phyloP scores from a whole-genome alignment of 176 grass and related monocot species.

The Hsuehochloa calcarea region DNA sequence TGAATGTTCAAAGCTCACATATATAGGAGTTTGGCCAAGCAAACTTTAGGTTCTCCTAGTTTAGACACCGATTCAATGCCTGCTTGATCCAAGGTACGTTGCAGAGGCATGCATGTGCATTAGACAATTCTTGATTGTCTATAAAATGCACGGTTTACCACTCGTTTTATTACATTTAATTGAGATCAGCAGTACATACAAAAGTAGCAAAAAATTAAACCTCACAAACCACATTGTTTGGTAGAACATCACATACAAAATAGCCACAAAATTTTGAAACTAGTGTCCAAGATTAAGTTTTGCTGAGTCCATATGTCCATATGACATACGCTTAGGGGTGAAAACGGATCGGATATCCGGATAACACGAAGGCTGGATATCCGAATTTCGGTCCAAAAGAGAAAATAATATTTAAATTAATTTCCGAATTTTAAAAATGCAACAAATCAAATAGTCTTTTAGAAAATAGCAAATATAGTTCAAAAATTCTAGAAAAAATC shows the following conservation, averaged over 20 bases:
- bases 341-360: too few relatives aligned
- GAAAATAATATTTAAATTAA: too few relatives aligned
- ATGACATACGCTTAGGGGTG: too few relatives aligned
- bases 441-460: too few relatives aligned
- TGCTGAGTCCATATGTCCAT: background rate
- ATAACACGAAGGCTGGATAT: too few relatives aligned
- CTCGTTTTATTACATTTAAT: constrained; percentile 7
- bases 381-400: too few relatives aligned
- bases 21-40: background rate
- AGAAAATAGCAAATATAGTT: too few relatives aligned
- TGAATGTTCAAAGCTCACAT: background rate
- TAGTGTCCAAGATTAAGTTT: background rate
- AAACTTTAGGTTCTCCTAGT: background rate
- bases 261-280: background rate
- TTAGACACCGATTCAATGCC: background rate
- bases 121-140: background rate
- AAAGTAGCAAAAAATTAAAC: background rate
- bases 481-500: too few relatives aligned
- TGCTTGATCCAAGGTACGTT: background rate
- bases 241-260: constrained; percentile 12
- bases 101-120: background rate
- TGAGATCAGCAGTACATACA: background rate
- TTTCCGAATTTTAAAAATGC: too few relatives aligned
- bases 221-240: constrained; percentile 6
- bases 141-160: background rate